A percentile compares a stretch with the other conserved stretches of the same genome.
These are phyloP conservation scores for Barnettozyma populi DNA, from an alignment of 805 yeast genomes.

Conservation along the genomic window DNA sequence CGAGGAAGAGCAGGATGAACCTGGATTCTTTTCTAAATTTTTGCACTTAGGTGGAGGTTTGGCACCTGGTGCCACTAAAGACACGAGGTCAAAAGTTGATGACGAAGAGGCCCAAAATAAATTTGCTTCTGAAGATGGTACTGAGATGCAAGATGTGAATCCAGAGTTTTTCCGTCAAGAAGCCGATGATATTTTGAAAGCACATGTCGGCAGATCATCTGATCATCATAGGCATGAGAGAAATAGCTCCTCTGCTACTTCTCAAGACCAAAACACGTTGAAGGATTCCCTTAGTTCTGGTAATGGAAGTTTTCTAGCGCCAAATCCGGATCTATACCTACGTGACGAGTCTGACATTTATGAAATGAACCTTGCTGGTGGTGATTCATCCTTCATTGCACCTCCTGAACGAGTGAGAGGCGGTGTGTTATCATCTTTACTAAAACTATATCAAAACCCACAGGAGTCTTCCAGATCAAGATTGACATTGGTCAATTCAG, in stretches of 20 bases:
- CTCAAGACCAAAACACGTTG: slow-evolving; percentile 17
- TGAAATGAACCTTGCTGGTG: slow-evolving; percentile 27
- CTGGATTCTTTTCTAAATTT: slow-evolving; percentile 25
- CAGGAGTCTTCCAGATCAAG: slow-evolving; percentile 22
- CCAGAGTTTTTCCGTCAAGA: slow-evolving; percentile 41
- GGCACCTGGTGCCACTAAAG: slow-evolving; percentile 30
- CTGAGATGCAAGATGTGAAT: slow-evolving; percentile 41
- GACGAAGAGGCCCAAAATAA: slow-evolving; percentile 35
- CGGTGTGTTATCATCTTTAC: slow-evolving; percentile 77
- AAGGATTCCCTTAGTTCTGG: slow-evolving; percentile 23
- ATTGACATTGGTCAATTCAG: slow-evolving; percentile 13
- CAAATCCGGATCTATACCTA: slow-evolving; percentile 40
- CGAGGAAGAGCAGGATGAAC: slow-evolving; percentile 20
- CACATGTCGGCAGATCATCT: slow-evolving; percentile 28
- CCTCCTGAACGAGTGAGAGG: slow-evolving; percentile 69
- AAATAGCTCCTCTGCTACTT: background rate
- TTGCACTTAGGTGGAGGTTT: slow-evolving; percentile 28
- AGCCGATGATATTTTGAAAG: slow-evolving; percentile 48
- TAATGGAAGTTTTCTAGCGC: slow-evolving; percentile 26
- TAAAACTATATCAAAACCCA: slow-evolving; percentile 59
- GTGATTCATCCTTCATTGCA: slow-evolving; percentile 40
- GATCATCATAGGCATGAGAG: background rate
- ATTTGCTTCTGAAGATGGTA: slow-evolving; percentile 27
- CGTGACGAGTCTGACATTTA: slow-evolving; percentile 25
- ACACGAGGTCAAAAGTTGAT: slow-evolving; percentile 10